phyloP scores from a whole-genome alignment of 495 filamentous ascomycete genomes.

The Jackrogersella minutella region DNA sequence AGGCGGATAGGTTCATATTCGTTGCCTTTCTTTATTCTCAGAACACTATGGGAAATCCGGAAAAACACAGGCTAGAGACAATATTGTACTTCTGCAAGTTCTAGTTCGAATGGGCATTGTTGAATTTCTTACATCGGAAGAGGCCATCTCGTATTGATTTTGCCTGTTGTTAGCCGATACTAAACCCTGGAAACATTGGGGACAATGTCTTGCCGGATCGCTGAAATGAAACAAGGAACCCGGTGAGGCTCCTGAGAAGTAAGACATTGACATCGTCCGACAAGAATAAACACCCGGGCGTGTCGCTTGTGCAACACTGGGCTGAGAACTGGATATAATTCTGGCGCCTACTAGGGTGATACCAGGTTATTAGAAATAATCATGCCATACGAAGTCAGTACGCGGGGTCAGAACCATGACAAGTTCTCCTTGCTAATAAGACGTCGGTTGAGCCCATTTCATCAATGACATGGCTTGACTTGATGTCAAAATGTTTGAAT shows the following conservation, averaged over 20 bases:
- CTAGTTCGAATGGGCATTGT: background rate
- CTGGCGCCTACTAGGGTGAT: background rate
- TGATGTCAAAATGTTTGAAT: background rate
- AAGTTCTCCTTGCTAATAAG: too few species aligned
- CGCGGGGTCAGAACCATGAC: too few species aligned
- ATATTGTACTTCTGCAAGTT: too few species aligned
- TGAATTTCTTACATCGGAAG: background rate
- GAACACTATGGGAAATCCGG: too few species aligned
- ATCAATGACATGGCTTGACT: too few species aligned
- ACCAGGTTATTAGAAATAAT: background rate
- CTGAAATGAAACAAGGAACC: constrained; percentile 12
- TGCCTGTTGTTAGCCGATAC: background rate
- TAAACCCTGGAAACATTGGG: background rate
- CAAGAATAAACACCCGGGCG: background rate
- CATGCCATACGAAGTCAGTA: background rate
- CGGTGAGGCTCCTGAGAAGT: constrained; percentile 10
- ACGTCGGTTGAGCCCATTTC: too few species aligned
- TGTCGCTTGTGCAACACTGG: constrained; percentile 22
- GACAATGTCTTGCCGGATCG: constrained; percentile 7
- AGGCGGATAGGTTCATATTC: too few species aligned
- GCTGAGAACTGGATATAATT: background rate
- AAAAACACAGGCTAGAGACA: too few species aligned
- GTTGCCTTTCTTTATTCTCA: too few species aligned
- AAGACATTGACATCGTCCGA: constrained; percentile 6
- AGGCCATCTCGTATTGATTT: background rate